Percentiles rank a stretch among this genome's conserved stretches.
Conservation (phyloP, 2,329 filamentous ascomycete species). For the Lachnellula occidentalis region DNA sequence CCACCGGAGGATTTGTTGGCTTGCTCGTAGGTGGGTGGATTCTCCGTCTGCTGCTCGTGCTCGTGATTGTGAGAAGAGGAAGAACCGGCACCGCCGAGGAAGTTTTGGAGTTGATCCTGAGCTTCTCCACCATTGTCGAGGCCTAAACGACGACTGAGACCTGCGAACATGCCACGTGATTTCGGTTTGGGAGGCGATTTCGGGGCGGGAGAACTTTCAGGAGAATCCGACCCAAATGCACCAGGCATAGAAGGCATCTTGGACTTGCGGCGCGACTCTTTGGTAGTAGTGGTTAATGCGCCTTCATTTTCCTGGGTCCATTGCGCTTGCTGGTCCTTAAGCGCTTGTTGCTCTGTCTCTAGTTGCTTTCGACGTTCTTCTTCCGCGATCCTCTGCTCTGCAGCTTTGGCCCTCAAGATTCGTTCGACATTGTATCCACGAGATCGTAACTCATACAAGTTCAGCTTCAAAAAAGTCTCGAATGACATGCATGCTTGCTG, state of each 20-base stretch:
- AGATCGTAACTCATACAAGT: slow-evolving; percentile 72
- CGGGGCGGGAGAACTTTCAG: slow-evolving; percentile 41
- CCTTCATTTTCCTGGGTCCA: slow-evolving; percentile 32
- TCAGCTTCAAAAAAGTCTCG: slow-evolving; percentile 83
- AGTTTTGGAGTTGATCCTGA: slow-evolving; percentile 40
- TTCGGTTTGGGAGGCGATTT: slow-evolving; percentile 35
- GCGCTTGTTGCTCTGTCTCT: slow-evolving; percentile 64
- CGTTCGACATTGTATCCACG: slow-evolving; percentile 96
- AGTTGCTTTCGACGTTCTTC: slow-evolving; percentile 70
- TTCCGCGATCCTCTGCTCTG: slow-evolving; percentile 82
- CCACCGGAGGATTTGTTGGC: slow-evolving; percentile 4
- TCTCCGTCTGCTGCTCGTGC: slow-evolving; percentile 8
- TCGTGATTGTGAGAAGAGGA: not conserved
- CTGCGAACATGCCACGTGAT: slow-evolving; percentile 55
- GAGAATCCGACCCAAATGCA: slow-evolving; percentile 59
- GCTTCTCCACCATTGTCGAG: slow-evolving; percentile 49
- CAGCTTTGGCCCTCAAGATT: slow-evolving; percentile 81
- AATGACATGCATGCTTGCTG: slow-evolving; percentile 87
- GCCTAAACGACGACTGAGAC: slow-evolving; percentile 61
- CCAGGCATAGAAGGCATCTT: slow-evolving; percentile 60
- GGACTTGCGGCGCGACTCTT: slow-evolving; percentile 34
- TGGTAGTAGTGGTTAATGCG: slow-evolving; percentile 7
- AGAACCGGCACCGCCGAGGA: slow-evolving; percentile 31
- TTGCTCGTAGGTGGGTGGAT: slow-evolving; percentile 26
- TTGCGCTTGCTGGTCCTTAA: slow-evolving; percentile 53